Conservation (phyloP, 805 yeast genomes). For the Kodamaea leandrae region DNA sequence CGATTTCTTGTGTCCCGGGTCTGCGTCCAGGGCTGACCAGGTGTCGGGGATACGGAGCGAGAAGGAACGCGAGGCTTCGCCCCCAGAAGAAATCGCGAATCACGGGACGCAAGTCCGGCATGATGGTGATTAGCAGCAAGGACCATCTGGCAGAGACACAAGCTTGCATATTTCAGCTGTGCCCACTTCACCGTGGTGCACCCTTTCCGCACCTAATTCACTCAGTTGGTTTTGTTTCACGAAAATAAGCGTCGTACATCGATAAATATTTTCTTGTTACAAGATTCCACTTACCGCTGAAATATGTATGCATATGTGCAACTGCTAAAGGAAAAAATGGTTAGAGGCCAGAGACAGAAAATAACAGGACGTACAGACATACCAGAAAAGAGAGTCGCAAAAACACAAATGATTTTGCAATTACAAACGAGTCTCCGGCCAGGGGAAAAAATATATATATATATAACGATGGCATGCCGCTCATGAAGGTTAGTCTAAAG, state of each 20-base stretch:
- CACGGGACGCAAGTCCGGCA: too few relatives aligned
- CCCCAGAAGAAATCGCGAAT: too few relatives aligned
- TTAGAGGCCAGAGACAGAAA: constrained; percentile 3
- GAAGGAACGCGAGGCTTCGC: too few relatives aligned
- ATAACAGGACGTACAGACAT: not conserved
- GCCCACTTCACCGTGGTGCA: not conserved
- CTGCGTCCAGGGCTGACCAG: too few relatives aligned
- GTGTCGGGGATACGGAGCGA: too few relatives aligned
- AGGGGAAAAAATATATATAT: constrained; percentile 6
- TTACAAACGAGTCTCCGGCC: constrained; percentile 6
- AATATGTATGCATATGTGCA: constrained; percentile 1
- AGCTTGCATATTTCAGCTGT: not conserved
- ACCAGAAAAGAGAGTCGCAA: constrained; percentile 3
- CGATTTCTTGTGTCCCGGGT: too few relatives aligned
- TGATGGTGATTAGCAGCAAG: too few relatives aligned
- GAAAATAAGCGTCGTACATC: not conserved
- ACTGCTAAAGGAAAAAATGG: constrained; percentile 1
- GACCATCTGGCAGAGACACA: not conserved
- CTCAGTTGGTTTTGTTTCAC: not conserved
- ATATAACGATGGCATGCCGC: constrained; percentile 5
- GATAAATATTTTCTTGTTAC: not conserved
- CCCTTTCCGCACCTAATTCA: not conserved
- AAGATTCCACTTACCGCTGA: not conserved
- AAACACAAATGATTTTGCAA: constrained; percentile 6
- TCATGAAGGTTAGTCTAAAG: too few relatives aligned